Base-by-base conservation (phyloP, 192 early-diverging fungal genomes). In the Coemansia sp. region DNA sequence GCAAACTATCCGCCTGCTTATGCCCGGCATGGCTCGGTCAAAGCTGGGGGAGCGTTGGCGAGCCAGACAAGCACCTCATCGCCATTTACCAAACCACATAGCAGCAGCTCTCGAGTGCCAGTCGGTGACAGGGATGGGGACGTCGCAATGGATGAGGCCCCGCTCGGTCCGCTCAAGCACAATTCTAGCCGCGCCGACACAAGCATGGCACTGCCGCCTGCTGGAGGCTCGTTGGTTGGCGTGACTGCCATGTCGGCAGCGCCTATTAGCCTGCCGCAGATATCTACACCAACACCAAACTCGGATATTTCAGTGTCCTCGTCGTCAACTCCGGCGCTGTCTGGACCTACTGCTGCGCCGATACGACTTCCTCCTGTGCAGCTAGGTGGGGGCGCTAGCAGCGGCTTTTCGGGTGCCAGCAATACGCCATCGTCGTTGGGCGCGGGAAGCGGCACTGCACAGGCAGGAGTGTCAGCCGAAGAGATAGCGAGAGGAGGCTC, bases 281-380 rank as follows among this genome's bases (percentile, higher is more conserved):
- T 70, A 8, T 48, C 68, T 4, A 62, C 60, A 10, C 60, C 51
- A 9, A 29, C 36, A 4, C 64, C 64, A 3, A 23, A 42, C 15
- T 58, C 56, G 0, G 62, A 53, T 32, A 37, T 48, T 2, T 22
- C 46, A 1, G 32, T 45, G 8, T 56, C 68, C 11, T 51, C 57
- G 0, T 39, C 51, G 26, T 69, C 62, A 8, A 50, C 55, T 5
- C 36, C 62, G 1, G 62, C 62, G 42, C 62, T 59, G n/a, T 50
- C 66, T 26, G 73, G 73, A 2, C 66, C 60, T 14, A 77, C 66
- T 7, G 66, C 73, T 0, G 73, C 73, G 2, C 73, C 73, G 14
- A 77, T 77, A 2, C 26, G 73, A 18, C 47, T 77, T 35, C 73
- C 73, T 14, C 73, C 73, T 2, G 73, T 77, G 43, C 73, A 77